phyloP scores from a whole-genome alignment of 768 basidiomycete species.

The Mycena olivaceomarginata region DNA sequence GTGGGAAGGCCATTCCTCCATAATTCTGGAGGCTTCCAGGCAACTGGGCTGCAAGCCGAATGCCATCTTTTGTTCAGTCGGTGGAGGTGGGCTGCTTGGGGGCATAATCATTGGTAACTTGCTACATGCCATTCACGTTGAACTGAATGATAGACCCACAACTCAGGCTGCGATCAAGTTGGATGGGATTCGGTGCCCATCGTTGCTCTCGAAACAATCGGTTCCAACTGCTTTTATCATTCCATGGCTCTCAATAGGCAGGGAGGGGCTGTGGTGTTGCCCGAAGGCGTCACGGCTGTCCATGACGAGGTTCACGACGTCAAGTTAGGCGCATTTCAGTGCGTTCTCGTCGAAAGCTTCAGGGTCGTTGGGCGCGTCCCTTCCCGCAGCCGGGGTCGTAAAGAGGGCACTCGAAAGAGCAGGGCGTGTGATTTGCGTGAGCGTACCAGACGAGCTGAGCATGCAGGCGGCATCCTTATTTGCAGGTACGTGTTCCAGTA shows the following conservation, averaged over 20 bases:
- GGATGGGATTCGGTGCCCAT: slow-evolving; percentile 84
- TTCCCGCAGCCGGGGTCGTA: slow-evolving; percentile 76
- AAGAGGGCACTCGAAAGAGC: slow-evolving; percentile 77
- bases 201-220: slow-evolving; percentile 81
- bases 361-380: slow-evolving; percentile 82
- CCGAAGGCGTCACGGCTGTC: slow-evolving; percentile 63
- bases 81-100: slow-evolving; percentile 83
- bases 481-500: slow-evolving; percentile 67
- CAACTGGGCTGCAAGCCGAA: slow-evolving; percentile 77
- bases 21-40: slow-evolving; percentile 76
- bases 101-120: slow-evolving; percentile 62
- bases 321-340: slow-evolving; percentile 73
- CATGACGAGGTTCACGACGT: slow-evolving; percentile 66
- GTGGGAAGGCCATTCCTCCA: slow-evolving; percentile 88
- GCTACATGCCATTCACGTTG: neutral
- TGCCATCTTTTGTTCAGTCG: slow-evolving; percentile 87
- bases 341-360: slow-evolving; percentile 79
- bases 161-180: slow-evolving; percentile 78
- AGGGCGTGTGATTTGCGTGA: slow-evolving; percentile 76
- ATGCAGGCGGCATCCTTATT: slow-evolving; percentile 78
- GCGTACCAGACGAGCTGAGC: slow-evolving; percentile 79
- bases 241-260: slow-evolving; percentile 77
- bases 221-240: slow-evolving; percentile 85
- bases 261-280: slow-evolving; percentile 55
- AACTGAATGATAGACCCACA: neutral